Base-by-base conservation (phyloP, 768 basidiomycete species). In the Suillus paluster region DNA sequence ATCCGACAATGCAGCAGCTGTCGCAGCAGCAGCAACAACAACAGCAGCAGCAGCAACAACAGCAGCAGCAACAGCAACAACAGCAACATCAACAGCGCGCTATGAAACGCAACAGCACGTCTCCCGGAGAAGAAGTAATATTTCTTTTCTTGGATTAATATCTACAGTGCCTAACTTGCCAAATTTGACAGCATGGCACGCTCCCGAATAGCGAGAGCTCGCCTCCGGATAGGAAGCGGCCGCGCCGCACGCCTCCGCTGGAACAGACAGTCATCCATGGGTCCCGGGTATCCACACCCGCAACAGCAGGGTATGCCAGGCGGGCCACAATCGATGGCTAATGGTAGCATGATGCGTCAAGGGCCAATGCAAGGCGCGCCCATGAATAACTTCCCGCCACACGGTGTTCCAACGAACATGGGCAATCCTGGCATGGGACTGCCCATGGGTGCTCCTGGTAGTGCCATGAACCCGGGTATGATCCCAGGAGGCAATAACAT, bases 71-170 rank as follows among this genome's bases (percentile, higher is more conserved):
- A 19, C 71, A 64, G 23, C 63, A 59, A 2, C 79, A 68, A 39
- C 75, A 69, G 57, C 74, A 72, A 38, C 65, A 68, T 15, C 72
- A 62, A 11, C 52, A 59, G 6, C 75, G 70, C 23, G 63, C 71
- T 14, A 75, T 73, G 23, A 86, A 87, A 66, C 80, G 87, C 64
- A 86, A 76, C 64, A 88, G 85, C 69, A 87, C 84, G 12, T 86
- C 86, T 7, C 87, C 87, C 7, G 82, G 80, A 39, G 87, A 87
- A 73, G 87, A 87, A 68, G 86, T 87, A 65, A 65, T 23, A 64
- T 65, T 60, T 49, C 34, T 46, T 61, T n/a, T 62, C 44, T 58
- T 54, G n/a, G 50, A 2, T 53, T 58, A 6, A 52, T 49, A 41
- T 49, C 5, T n/a, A 41, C 23, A 41, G 65, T 57, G 23, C 17